Evolutionary conservation across 108 stramenopile species (phyloP), one percentile per base, ranked within the genome.

Genomic region (Heterococcus sp.): DNA sequence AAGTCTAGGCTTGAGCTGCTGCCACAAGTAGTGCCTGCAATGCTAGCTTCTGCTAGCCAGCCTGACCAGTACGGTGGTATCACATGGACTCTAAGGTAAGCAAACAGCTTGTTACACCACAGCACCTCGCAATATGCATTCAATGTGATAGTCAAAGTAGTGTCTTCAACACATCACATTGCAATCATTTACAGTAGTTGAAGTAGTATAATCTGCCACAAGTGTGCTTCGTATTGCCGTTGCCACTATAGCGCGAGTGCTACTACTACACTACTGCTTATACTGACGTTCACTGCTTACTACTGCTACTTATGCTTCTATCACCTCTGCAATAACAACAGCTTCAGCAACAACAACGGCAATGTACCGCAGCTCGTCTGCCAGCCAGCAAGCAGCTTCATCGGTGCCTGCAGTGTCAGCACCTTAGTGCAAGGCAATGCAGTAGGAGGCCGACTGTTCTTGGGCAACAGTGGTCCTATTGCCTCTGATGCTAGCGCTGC

Each of bases 401-500:
- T 75, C 33, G 81, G 65, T 33, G 33, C 38, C 38, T 92, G 92
- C 68, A 69, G 74, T 35, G 89, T 87, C 28, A 78, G 46, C n/a
- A 92, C 92, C 29, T 79, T 93, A n/a, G 89, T 92, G 64, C 90
- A 93, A 71, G 92, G 90, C 68, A 93, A 93, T 81, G 78, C 76
- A 35, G 71, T 93, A 34, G 87, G 89, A 37, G 92, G 92, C 8
- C 75, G 36, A 72, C 92, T 93, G 80, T 90, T 83, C 78, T 66
- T 93, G 5, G 90, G 82, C 46, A 86, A 86, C 65, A 89, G 88
- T 2, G 88, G 82, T 66, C 72, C 88, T 0, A 89, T 86, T 66
- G 67, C 83, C 0, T 72, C 36, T 2, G 84, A 87, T 65, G 46
- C 78, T 37, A 39, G 83, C 8, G 85, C 86, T 3, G 39, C 8